These are phyloP conservation scores for Plasmodium vivax DNA, from an alignment of 169 alveolate genomes.

Conservation along the genomic window DNA sequence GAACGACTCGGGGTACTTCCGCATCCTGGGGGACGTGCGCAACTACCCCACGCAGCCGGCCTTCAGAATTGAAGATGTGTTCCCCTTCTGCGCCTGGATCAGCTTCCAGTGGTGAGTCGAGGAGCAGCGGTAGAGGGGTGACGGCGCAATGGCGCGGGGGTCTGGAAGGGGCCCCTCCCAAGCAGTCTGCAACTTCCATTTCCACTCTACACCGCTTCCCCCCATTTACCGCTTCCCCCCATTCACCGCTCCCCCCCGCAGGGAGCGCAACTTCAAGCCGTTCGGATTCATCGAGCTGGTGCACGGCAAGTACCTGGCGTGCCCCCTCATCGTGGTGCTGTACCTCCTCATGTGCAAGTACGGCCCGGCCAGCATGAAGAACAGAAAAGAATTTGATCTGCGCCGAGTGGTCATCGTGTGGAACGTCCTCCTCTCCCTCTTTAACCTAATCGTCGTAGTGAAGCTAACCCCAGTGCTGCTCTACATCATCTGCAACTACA, in stretches of 20 bases:
- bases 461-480: slow-evolving; percentile 33
- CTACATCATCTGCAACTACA: slow-evolving; percentile 56
- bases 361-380: slow-evolving; percentile 80
- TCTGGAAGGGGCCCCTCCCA: no score
- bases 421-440: slow-evolving; percentile 83
- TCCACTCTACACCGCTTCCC: background rate
- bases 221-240: background rate
- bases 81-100: slow-evolving; percentile 5
- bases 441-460: slow-evolving; percentile 79
- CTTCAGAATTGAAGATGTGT: slow-evolving; percentile 59
- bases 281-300: slow-evolving; percentile 43
- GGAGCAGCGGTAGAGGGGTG: no score
- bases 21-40: slow-evolving; percentile 54
- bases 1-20: slow-evolving; percentile 32
- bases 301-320: slow-evolving; percentile 71
- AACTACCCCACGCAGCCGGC: slow-evolving; percentile 38
- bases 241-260: background rate
- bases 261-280: slow-evolving; percentile 75
- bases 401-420: slow-evolving; percentile 78
- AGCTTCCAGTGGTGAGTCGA: background rate
- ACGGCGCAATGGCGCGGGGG: no score
- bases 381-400: slow-evolving; percentile 76
- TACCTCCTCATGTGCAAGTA: slow-evolving; percentile 80
- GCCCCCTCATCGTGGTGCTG: slow-evolving; percentile 74
- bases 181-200: background rate